These are phyloP conservation scores for Pichia sporocuriosa DNA, from an alignment of 805 yeast species.

Conservation along the genomic window DNA sequence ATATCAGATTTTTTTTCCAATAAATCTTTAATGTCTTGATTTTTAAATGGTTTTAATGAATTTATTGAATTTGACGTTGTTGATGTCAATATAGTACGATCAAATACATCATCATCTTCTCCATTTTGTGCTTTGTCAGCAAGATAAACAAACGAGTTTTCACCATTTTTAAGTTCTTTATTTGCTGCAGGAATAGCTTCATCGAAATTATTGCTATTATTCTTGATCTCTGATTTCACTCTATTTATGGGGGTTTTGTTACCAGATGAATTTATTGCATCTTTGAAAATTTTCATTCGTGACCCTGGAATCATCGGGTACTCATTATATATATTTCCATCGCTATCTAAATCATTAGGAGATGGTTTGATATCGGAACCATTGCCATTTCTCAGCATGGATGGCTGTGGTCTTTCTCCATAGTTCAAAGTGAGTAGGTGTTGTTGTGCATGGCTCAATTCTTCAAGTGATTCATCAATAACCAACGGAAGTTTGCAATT, in stretches of 20 bases:
- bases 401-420: conserved; percentile 18
- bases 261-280: conserved; percentile 23
- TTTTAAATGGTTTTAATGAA: conserved; percentile 6
- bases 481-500: conserved; percentile 53
- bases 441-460: conserved; percentile 48
- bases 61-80: background rate
- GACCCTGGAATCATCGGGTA: conserved; percentile 32
- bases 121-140: conserved; percentile 8
- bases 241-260: conserved; percentile 20
- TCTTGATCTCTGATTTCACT: background rate
- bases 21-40: conserved; percentile 11
- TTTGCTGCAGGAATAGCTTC: too few relatives aligned
- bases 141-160: conserved; percentile 13
- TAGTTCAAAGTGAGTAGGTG: conserved; percentile 39
- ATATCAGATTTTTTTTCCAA: conserved; percentile 24
- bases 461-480: conserved; percentile 49
- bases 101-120: conserved; percentile 2
- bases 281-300: conserved; percentile 32
- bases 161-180: background rate
- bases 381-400: background rate
- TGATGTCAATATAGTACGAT: background rate
- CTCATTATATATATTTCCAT: conserved; percentile 20
- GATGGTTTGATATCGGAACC: background rate
- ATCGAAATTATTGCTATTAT: background rate
- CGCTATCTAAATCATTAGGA: conserved; percentile 1